These are phyloP conservation scores for Nicotiana otophora DNA, from an alignment of 257 asterid species.

Conservation along the genomic window DNA sequence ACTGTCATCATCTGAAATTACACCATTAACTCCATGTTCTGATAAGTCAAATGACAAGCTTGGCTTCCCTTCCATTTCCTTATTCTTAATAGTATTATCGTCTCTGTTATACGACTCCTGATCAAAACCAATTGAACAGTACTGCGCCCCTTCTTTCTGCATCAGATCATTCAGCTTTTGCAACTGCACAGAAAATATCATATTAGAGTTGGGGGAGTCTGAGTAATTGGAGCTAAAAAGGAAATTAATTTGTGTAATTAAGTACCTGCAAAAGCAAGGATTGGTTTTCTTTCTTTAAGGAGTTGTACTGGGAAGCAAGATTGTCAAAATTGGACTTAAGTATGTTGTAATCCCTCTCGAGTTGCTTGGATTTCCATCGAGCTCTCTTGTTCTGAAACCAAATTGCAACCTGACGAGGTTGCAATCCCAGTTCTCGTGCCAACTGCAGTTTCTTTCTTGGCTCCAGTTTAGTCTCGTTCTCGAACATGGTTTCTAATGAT, in stretches of 20 bases:
- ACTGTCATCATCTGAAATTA: slow-evolving; percentile 19
- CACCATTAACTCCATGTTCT: slow-evolving; percentile 15
- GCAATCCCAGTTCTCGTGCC: slow-evolving; percentile 48
- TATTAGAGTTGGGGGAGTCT: neutral
- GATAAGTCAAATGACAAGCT: slow-evolving; percentile 8
- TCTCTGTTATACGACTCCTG: slow-evolving; percentile 5
- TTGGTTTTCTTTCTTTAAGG: slow-evolving; percentile 36
- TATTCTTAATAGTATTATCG: neutral
- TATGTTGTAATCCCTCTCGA: slow-evolving; percentile 33
- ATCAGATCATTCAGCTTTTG: slow-evolving; percentile 28
- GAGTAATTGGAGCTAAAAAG: neutral
- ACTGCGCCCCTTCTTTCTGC: neutral
- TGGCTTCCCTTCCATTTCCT: slow-evolving; percentile 13
- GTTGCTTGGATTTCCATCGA: slow-evolving; percentile 55
- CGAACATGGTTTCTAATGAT: slow-evolving; percentile 41
- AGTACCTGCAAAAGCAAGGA: slow-evolving; percentile 40
- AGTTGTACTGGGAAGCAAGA: slow-evolving; percentile 31
- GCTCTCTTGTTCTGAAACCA: slow-evolving; percentile 78
- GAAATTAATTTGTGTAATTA: neutral
- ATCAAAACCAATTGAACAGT: slow-evolving; percentile 3
- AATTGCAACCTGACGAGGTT: slow-evolving; percentile 60
- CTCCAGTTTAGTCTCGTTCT: slow-evolving; percentile 42
- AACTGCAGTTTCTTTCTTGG: slow-evolving; percentile 41
- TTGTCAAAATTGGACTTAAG: slow-evolving; percentile 29
- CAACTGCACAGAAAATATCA: slow-evolving; percentile 25